Base-by-base conservation (phyloP, 352 stramenopile species). In the Globisporangium lucens region DNA sequence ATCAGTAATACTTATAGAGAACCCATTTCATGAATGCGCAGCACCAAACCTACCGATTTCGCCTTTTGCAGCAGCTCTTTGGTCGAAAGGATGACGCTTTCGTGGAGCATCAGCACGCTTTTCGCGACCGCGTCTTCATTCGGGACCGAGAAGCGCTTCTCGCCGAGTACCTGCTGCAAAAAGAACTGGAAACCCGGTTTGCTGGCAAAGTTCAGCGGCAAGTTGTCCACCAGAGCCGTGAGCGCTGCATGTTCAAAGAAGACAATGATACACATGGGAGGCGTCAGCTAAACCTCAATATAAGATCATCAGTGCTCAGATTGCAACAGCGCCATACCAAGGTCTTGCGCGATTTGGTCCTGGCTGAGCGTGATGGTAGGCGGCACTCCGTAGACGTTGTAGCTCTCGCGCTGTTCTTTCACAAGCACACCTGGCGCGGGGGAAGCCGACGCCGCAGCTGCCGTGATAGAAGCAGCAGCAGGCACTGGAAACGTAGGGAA, bases 161-260 rank as follows among this genome's bases (percentile, higher is more conserved):
- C 84, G n/a, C 83, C 84, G 0, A 91, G 55, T 35, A 94, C 55
- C 55, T 92, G 76, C 63, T 74, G 74, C 56, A 89, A 69, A 13
- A 94, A 75, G 68, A 91, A 90, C 63, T 90, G 78, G 67, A 94
- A 84, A 2, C 86, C 86, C 2, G 81, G 78, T 35, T 83, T 83
- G 2, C 64, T 69, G 5, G 84, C 73, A 55, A 89, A 89, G 58
- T 85, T 72, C 9, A 91, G 68, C 0, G 84, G 84, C 53, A 94
- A 43, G 65, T 94, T 94, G 65, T 94, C 86, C 58, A 89, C 77
- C 9, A 92, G 65, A 3, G 83, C 80, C 78, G 88, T 88, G 4
- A 94, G 69, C 29, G 82, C 84, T 83, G n/a, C 43, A 24, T 33
- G n/a, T 38, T n/a, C 17, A 60, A 56, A 55, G 20, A 22, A n/a